phyloP scores from a whole-genome alignment of 176 grass and related monocot species.

The Oryza meridionalis region DNA sequence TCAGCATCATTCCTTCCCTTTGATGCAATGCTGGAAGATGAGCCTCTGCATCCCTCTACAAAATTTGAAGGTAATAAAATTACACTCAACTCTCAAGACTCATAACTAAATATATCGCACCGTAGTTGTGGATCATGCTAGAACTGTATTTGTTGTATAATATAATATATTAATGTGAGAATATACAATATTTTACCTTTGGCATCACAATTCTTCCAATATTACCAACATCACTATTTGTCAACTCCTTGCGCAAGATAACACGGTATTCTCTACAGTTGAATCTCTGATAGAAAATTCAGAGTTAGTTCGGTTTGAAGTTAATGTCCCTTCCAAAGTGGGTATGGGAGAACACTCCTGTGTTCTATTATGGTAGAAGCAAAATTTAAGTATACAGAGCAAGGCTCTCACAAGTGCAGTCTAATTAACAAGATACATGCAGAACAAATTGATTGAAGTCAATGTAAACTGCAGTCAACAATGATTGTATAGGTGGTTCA shows the following conservation, averaged over 20 bases:
- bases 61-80: conserved; percentile 35
- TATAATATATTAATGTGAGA: background rate
- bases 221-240: conserved; percentile 88
- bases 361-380: no score
- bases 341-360: no score
- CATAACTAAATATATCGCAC: background rate
- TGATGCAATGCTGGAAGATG: conserved; percentile 75
- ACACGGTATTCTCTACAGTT: conserved; percentile 51
- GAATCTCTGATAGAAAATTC: conserved; percentile 43
- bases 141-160: background rate
- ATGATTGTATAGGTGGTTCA: background rate
- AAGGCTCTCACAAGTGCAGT: background rate
- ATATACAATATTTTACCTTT: conserved; percentile 57
- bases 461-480: conserved; percentile 8
- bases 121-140: background rate
- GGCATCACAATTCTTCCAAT: conserved; percentile 87
- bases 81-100: background rate
- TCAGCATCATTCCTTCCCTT: conserved; percentile 63
- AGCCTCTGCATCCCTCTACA: conserved; percentile 81
- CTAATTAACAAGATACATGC: no score
- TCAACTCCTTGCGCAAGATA: conserved; percentile 76
- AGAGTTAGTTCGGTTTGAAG: conserved; percentile 21
- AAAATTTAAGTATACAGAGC: no score
- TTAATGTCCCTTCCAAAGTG: background rate
- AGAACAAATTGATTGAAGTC: background rate